Base-by-base conservation (phyloP, 2,329 filamentous ascomycete species). In the Neopestalotiopsis rosae region DNA sequence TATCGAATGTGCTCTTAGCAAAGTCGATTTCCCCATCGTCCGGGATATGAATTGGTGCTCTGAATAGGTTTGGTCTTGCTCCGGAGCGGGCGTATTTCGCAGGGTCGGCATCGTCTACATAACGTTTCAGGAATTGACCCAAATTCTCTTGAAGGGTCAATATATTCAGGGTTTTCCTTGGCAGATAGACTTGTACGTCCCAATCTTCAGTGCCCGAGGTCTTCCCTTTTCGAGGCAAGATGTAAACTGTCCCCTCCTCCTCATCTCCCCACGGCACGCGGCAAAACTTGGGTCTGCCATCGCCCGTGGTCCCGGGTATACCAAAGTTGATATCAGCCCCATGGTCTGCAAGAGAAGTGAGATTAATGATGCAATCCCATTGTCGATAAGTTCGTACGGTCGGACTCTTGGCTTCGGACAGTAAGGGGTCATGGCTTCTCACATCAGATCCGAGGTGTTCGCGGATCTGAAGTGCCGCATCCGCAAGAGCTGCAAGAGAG, bases 271-370 rank as follows among this genome's bases (percentile, higher is more conserved):
- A 73, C 28, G 70, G 72, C 56, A 56, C 70, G 38, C 70, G 69
- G 17, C 70, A 56, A 28, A 58, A 71, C 34, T 64, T 67, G 32
- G 71, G 45, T 38, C 59, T 62, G 7, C 62, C 67, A 52, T 69
- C 69, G 4, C 66, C 69, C 12, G 10, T 34, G n/a, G 69, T 65
- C 14, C 72, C 72, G 3, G 72, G 70, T 57, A 73, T 72, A 17
- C 68, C 66, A 59, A 72, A 73, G n/a, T 67, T 17, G 32, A 68
- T 30, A n/a, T 70, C 68, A n/a, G 71, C 71, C n/a, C 64, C 67
- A 30, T 45, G 38, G 13, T 64, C 40, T 3, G 61, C 59, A 14
- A 63, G 68, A 28, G 66, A 69, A 5, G 32, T 38, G 42, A 66
- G 20, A 28, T 62, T 52, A 38, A 64, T 45, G 12, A 66, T 57